phyloP scores from a whole-genome alignment of 2,329 filamentous ascomycete species.

The Fusarium proliferatum region DNA sequence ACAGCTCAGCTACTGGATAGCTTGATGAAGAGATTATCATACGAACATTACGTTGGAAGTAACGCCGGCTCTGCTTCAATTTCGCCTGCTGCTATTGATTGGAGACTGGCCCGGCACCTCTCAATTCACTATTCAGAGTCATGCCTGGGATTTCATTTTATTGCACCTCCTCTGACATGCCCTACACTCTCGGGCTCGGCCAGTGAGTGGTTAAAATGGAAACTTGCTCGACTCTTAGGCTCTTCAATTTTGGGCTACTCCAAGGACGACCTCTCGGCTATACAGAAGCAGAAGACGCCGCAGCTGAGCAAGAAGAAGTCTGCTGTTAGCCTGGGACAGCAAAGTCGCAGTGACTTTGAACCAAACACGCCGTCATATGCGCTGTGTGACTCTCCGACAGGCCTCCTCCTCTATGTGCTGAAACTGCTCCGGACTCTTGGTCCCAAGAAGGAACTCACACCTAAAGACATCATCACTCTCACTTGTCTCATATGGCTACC shows the following conservation, averaged over 20 bases:
- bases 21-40: slow-evolving; percentile 71
- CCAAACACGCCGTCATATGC: slow-evolving; percentile 69
- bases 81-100: slow-evolving; percentile 63
- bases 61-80: slow-evolving; percentile 61
- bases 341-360: slow-evolving; percentile 51
- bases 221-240: slow-evolving; percentile 61
- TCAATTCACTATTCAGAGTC: slow-evolving; percentile 59
- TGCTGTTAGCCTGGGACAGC: slow-evolving; percentile 44
- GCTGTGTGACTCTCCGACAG: slow-evolving; percentile 70
- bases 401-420: slow-evolving; percentile 66
- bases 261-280: slow-evolving; percentile 60
- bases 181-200: slow-evolving; percentile 60
- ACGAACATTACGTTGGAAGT: slow-evolving; percentile 67
- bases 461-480: slow-evolving; percentile 68
- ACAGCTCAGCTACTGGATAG: slow-evolving; percentile 67
- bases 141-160: slow-evolving; percentile 70
- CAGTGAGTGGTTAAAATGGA: slow-evolving; percentile 66
- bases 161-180: slow-evolving; percentile 64
- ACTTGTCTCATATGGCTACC: slow-evolving; percentile 74
- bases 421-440: slow-evolving; percentile 57
- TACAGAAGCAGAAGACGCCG: slow-evolving; percentile 44
- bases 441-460: slow-evolving; percentile 56
- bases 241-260: slow-evolving; percentile 67
- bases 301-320: slow-evolving; percentile 20
- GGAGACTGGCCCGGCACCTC: slow-evolving; percentile 60